Evolutionary conservation across 352 stramenopile genomes (phyloP).

Genomic region (Pythium chondricola): DNA sequence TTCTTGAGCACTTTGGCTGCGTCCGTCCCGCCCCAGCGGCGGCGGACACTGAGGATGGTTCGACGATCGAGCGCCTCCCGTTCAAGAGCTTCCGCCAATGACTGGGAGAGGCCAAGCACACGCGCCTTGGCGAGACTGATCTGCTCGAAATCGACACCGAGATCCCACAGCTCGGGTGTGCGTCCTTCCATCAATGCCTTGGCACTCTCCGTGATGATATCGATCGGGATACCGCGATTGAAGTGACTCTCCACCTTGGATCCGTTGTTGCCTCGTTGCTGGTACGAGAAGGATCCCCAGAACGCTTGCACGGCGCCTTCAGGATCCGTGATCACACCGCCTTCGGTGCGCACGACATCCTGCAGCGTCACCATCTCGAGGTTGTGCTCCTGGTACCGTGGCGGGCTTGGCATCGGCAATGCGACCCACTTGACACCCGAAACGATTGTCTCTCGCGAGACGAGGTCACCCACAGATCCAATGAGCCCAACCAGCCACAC

Average conservation of each 20-base stretch:
- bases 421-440: slow-evolving; percentile 83
- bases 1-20: slow-evolving; percentile 64
- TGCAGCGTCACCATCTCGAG: slow-evolving; percentile 83
- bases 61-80: slow-evolving; percentile 56
- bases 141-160: slow-evolving; percentile 84
- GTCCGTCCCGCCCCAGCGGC: slow-evolving; percentile 70
- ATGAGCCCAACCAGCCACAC: slow-evolving; percentile 85
- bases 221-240: slow-evolving; percentile 80
- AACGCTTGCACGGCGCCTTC: slow-evolving; percentile 74
- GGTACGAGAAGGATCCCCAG: slow-evolving; percentile 85
- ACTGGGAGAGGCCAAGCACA: slow-evolving; percentile 79
- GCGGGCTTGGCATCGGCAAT: slow-evolving; percentile 73
- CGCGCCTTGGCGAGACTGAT: slow-evolving; percentile 86
- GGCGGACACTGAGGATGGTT: slow-evolving; percentile 75
- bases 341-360: slow-evolving; percentile 76
- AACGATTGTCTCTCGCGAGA: slow-evolving; percentile 82
- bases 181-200: slow-evolving; percentile 60
- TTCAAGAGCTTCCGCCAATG: slow-evolving; percentile 71
- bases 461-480: slow-evolving; percentile 75
- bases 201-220: slow-evolving; percentile 86
- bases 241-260: slow-evolving; percentile 84
- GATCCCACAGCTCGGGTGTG: slow-evolving; percentile 68
- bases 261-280: slow-evolving; percentile 57
- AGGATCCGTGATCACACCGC: slow-evolving; percentile 68
- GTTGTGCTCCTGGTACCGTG: slow-evolving; percentile 85